Conservation (phyloP, 306 rosid species). For the Arachis hypogaea region DNA sequence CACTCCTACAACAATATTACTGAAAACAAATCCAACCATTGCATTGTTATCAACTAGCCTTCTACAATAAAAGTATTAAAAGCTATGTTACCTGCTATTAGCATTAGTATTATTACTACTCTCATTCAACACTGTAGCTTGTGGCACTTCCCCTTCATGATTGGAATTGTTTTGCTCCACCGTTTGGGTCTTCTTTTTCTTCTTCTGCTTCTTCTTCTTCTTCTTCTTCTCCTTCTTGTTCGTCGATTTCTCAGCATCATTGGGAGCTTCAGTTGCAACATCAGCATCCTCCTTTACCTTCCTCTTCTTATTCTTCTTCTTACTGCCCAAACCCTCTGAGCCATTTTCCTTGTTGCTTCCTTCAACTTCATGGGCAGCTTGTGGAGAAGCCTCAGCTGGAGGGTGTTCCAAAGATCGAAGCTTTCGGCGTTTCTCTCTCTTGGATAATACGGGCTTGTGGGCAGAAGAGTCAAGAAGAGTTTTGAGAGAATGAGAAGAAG, state of each 20-base stretch:
- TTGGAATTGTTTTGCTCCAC: slow-evolving; percentile 41
- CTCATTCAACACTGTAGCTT: slow-evolving; percentile 41
- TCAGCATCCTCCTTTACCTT: slow-evolving; percentile 42
- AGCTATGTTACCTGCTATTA: slow-evolving; percentile 51
- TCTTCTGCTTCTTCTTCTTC: slow-evolving; percentile 41
- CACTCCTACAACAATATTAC: neutral
- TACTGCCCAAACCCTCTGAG: slow-evolving; percentile 34
- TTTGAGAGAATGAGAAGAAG: slow-evolving; percentile 48
- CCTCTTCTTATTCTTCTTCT: slow-evolving; percentile 47
- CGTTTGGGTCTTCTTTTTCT: slow-evolving; percentile 38
- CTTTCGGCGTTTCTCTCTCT: slow-evolving; percentile 75
- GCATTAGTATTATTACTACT: slow-evolving; percentile 22
- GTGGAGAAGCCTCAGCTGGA: slow-evolving; percentile 28
- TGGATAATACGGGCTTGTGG: slow-evolving; percentile 64
- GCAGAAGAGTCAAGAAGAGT: slow-evolving; percentile 50
- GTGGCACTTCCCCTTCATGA: slow-evolving; percentile 40
- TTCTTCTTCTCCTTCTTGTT: slow-evolving; percentile 38
- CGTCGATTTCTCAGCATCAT: slow-evolving; percentile 31
- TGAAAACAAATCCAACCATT: slow-evolving; percentile 11
- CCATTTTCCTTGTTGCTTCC: slow-evolving; percentile 37
- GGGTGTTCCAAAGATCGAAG: slow-evolving; percentile 37
- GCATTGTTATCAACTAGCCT: neutral
- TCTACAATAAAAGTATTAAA: neutral
- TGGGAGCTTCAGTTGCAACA: slow-evolving; percentile 43
- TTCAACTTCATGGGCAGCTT: slow-evolving; percentile 36